phyloP scores from a whole-genome alignment of 441 rosid genomes.

The Metrosideros polymorpha region DNA sequence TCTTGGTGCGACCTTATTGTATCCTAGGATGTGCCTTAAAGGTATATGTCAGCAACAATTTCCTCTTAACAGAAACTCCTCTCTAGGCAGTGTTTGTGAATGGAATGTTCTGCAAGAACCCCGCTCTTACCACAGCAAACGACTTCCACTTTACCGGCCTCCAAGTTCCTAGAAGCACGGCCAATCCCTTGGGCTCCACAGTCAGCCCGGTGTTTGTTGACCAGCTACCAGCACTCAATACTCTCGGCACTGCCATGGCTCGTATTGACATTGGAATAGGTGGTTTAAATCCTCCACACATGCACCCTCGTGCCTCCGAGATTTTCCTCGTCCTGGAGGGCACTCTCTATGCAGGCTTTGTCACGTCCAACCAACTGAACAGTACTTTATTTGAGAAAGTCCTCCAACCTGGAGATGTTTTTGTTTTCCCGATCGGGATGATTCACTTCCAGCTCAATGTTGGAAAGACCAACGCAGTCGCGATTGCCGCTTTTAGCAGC shows the following conservation, averaged over 20 bases:
- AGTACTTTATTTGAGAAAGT: background rate
- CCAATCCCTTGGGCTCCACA: background rate
- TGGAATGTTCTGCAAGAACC: slow-evolving; percentile 3
- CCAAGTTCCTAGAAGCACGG: background rate
- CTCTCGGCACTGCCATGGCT: background rate
- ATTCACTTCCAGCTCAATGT: too few relatives aligned
- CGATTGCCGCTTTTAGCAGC: too few relatives aligned
- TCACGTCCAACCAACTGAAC: background rate
- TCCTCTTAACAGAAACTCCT: background rate
- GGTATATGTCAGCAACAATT: background rate
- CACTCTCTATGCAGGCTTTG: background rate
- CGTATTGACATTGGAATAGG: background rate
- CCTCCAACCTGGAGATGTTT: background rate
- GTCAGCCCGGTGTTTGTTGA: too few relatives aligned
- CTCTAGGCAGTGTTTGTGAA: background rate
- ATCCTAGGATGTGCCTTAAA: background rate
- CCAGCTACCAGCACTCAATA: background rate
- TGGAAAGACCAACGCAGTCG: too few relatives aligned
- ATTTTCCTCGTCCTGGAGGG: background rate
- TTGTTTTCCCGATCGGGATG: too few relatives aligned
- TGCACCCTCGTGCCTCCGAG: background rate
- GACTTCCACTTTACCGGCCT: background rate
- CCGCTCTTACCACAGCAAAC: slow-evolving; percentile 10
- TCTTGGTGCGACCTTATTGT: background rate
- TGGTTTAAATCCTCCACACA: background rate